Conservation (phyloP, 148 eudicot species). For the Suaeda aralocaspica region DNA sequence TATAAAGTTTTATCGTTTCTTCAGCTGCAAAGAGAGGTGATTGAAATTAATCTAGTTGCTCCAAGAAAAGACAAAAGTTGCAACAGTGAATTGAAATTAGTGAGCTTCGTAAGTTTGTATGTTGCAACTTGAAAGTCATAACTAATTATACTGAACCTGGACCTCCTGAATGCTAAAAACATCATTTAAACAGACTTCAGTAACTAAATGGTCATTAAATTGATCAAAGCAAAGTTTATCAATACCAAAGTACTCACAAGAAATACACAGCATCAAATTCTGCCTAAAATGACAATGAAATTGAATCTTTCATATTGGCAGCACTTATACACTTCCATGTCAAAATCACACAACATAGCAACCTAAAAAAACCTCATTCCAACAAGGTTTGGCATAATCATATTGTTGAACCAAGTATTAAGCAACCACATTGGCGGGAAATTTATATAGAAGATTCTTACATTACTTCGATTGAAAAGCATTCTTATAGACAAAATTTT, state of each 20-base stretch:
- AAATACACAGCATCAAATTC: not conserved
- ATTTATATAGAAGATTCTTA: no score
- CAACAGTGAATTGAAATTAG: not conserved
- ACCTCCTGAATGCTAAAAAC: not conserved
- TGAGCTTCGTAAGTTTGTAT: no score
- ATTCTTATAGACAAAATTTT: no score
- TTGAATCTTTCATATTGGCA: no score
- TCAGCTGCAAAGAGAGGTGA: conserved; percentile 37
- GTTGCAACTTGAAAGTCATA: not conserved
- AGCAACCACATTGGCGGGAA: no score
- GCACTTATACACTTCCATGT: no score
- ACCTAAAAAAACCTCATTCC: no score
- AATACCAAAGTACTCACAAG: not conserved
- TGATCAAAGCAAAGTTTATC: not conserved
- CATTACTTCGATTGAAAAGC: no score
- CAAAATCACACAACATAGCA: no score
- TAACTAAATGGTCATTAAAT: not conserved
- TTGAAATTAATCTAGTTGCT: conserved; percentile 6
- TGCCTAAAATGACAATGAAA: not conserved
- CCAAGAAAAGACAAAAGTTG: not conserved
- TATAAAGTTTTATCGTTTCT: conserved; percentile 42
- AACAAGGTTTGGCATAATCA: no score
- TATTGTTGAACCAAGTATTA: no score
- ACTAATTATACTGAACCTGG: not conserved
- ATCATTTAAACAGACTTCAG: not conserved